phyloP scores from a whole-genome alignment of 1,139 yeast genomes.

The Eremothecium sinecaudum region DNA sequence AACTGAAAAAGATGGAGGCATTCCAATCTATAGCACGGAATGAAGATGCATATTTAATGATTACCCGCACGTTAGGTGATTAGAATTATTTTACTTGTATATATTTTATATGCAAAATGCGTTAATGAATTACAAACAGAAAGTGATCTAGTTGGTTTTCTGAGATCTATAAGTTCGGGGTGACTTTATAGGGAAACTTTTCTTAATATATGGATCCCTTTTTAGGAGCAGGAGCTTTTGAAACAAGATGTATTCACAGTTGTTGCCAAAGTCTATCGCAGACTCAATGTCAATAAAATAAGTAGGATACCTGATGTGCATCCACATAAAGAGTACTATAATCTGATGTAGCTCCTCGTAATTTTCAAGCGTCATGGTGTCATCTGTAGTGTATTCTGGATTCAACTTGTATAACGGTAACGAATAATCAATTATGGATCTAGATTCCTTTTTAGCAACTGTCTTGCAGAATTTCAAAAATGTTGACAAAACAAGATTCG shows the following conservation, averaged over 20 bases:
- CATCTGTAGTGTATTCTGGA: slow-evolving; percentile 20
- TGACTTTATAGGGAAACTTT: too few relatives aligned
- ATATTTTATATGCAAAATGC: too few relatives aligned
- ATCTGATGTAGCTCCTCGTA: slow-evolving; percentile 66
- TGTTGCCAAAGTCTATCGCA: slow-evolving; percentile 56
- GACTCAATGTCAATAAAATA: slow-evolving; percentile 68
- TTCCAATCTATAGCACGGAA: too few relatives aligned
- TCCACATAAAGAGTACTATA: slow-evolving; percentile 70
- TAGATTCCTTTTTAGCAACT: slow-evolving; percentile 26
- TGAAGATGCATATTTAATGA: too few relatives aligned
- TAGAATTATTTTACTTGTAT: too few relatives aligned
- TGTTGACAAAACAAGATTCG: slow-evolving; percentile 27
- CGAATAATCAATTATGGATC: slow-evolving; percentile 28
- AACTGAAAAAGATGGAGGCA: too few relatives aligned
- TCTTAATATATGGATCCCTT: slow-evolving; percentile 27
- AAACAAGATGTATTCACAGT: slow-evolving; percentile 57
- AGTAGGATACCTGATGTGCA: slow-evolving; percentile 77
- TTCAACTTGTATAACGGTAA: slow-evolving; percentile 28
- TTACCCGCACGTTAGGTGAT: too few relatives aligned
- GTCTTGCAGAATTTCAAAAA: slow-evolving; percentile 27
- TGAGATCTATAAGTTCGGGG: too few relatives aligned
- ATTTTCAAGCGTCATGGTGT: slow-evolving; percentile 36
- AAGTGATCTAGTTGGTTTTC: too few relatives aligned
- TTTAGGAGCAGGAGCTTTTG: slow-evolving; percentile 41
- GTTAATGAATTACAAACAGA: too few relatives aligned